Base-by-base conservation (phyloP, 1,284 basidiomycete genomes). In the Malassezia brasiliensis region DNA sequence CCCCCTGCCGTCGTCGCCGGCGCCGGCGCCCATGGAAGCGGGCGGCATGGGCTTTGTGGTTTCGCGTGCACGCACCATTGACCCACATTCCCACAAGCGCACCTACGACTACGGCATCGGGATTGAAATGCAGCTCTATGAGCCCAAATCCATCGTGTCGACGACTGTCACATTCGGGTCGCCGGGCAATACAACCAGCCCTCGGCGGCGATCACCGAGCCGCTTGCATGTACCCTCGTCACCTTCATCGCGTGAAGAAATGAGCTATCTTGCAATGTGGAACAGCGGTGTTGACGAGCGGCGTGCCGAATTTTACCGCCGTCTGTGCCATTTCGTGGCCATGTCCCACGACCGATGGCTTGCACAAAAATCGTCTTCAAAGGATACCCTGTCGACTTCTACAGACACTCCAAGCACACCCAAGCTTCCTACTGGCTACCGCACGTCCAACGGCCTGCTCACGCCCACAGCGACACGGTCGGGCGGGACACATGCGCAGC, bases 181-280 rank as follows among this genome's bases (percentile, higher is more conserved):
- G 19, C 39, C 50, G 7, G n/a, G 17, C 20, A 57, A 52, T 17
- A 10, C 4, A 10, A 34, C 34, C 17, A 38, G 47, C n/a, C 45
- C 50, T 7, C 6, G 32, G 14, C 20, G 15, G 42, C 25, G 25
- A 6, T 32, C 42, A 9, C 8, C 42, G 2, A 45, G n/a, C n/a
- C 6, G 17, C 11, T 11, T 14, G n/a, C 40, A n/a, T 14, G 5
- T 7, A 6, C 12, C 20, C 40, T 6, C 40, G 31, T 20, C 37
- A 1, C 31, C 35, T 2, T 17, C 49, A 5, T 22, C 17, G 1
- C 44, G 54, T 8, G 54, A 56, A 10, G 61, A 60, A 10, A 69
- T 70, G 69, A 66, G 63, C 32, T 52, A 69, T 3, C 56, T 72
- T 1, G 70, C 70, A 6, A 49, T 69, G 41, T 73, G 70, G 70